These are phyloP conservation scores for Xylaria sp. DNA, from an alignment of 495 filamentous ascomycete species.

Conservation along the genomic window DNA sequence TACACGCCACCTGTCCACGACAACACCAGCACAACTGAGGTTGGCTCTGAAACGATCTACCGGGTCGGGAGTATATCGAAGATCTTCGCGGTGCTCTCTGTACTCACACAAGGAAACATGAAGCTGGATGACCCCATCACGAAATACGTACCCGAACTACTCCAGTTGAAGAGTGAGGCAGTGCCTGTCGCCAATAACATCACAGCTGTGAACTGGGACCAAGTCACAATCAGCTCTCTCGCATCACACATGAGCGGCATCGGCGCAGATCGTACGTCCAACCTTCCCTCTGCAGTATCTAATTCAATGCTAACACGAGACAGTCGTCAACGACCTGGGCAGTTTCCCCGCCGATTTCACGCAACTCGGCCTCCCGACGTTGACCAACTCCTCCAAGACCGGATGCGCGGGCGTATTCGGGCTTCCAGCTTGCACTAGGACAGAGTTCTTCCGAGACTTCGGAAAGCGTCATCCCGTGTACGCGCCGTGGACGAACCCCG, in stretches of 20 bases:
- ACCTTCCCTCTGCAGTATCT: background rate
- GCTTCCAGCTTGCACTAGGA: conserved; percentile 36
- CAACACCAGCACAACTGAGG: conserved; percentile 35
- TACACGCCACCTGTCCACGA: conserved; percentile 42
- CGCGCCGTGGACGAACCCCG: conserved; percentile 44
- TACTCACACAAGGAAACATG: conserved; percentile 46
- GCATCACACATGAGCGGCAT: conserved; percentile 49
- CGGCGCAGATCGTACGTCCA: conserved; percentile 40
- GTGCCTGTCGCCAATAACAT: conserved; percentile 36
- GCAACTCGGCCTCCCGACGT: conserved; percentile 40
- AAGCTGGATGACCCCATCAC: conserved; percentile 55
- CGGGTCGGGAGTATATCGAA: conserved; percentile 61
- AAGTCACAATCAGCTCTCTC: conserved; percentile 48
- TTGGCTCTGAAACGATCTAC: conserved; percentile 58
- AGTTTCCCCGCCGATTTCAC: conserved; percentile 38
- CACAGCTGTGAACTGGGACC: conserved; percentile 45
- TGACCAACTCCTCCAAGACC: conserved; percentile 37
- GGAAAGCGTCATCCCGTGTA: conserved; percentile 46
- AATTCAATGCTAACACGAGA: background rate
- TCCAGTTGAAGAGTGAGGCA: conserved; percentile 36
- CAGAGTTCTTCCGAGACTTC: conserved; percentile 47
- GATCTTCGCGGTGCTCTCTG: conserved; percentile 54
- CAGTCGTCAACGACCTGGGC: conserved; percentile 41
- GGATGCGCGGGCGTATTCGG: conserved; percentile 45
- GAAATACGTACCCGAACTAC: conserved; percentile 53